Conservation (phyloP, 768 basidiomycete species). For the Tricholoma hemisulphureum region DNA sequence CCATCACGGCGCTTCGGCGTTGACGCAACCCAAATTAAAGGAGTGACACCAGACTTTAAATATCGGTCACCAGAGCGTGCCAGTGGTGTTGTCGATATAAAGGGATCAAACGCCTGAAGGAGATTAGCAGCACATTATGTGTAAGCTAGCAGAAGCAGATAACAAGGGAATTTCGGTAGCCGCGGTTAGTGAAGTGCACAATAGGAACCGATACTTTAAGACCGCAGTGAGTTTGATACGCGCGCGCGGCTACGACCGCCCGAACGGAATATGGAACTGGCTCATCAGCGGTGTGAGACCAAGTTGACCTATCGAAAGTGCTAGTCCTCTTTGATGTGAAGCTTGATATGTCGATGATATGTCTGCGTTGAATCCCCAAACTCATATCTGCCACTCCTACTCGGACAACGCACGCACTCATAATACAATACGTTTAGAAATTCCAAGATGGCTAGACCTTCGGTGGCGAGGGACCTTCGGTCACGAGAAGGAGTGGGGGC, state of each 20-base stretch:
- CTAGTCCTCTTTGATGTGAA: slow-evolving; percentile 22
- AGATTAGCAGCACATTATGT: slow-evolving; percentile 5
- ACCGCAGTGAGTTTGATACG: slow-evolving; percentile 3
- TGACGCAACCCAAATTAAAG: slow-evolving; percentile 10
- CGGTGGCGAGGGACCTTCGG: slow-evolving; percentile 5
- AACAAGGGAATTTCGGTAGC: slow-evolving; percentile 3
- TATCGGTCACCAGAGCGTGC: slow-evolving; percentile 2
- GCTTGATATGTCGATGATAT: slow-evolving; percentile 16
- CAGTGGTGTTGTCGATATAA: slow-evolving; percentile 9
- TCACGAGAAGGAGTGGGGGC: slow-evolving; percentile 11
- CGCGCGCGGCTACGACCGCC: slow-evolving; percentile 11
- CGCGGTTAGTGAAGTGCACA: not conserved
- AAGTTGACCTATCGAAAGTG: slow-evolving; percentile 11
- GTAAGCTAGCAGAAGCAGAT: slow-evolving; percentile 1
- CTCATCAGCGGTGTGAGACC: slow-evolving; percentile 2
- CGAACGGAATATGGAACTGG: slow-evolving; percentile 9
- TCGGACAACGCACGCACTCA: slow-evolving; percentile 1
- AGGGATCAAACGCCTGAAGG: slow-evolving; percentile 8
- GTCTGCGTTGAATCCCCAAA: too few relatives aligned
- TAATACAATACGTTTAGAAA: not conserved
- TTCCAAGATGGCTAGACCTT: not conserved
- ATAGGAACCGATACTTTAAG: slow-evolving; percentile 5
- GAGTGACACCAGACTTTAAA: slow-evolving; percentile 2
- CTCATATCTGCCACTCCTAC: slow-evolving; percentile 2
- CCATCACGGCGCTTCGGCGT: slow-evolving; percentile 5